Base-by-base conservation (phyloP, 1,284 basidiomycete genomes). In the Tilletia walkeri region DNA sequence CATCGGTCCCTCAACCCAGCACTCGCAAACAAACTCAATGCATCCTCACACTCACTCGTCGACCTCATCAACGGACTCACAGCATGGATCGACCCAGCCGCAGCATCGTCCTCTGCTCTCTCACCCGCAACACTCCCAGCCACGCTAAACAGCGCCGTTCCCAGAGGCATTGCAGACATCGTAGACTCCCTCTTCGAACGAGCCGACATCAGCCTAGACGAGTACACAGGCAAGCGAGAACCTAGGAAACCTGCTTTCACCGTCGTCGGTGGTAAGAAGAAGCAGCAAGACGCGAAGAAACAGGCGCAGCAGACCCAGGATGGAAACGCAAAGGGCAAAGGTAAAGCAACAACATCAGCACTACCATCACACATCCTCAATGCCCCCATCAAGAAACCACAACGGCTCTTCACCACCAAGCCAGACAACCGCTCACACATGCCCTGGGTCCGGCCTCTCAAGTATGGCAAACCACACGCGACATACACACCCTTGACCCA, bases 171-270 rank as follows among this genome's bases (percentile, higher is more conserved):
- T 0, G 90, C 93, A 18, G 92, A 95, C 81, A 86, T 89, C 0
- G 88, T 96, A 85, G 95, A 98, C 83, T 87, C 88, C 49, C 83
- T 97, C 69, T 85, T 96, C 69, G 95, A 98, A 84, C 88, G 89
- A 69, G 91, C 93, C 6, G 92, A 96, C 82, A 89, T 89, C 3
- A 89, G 89, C 73, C 84, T 97, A 49, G 94, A 97, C 80, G 89
- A 92, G 73, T 88, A 89, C 75, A 85, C 89, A 18, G 94, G 94
- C 1, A 87, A 88, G 75, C 88, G 86, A 69, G 92, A 90, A 80
- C 87, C 89, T n/a, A 79, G 84, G 4, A 84, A 79, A 4, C n/a
- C 65, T 30, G 20, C 69, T 6, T 66, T 70, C 38, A 49, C 63
- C 45, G 20, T 56, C 38, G 38, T 18, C 39, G 41, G 30, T 6